Evolutionary conservation across 345 rosid species (phyloP).

Genomic region (Eucalyptus camaldulensis): DNA sequence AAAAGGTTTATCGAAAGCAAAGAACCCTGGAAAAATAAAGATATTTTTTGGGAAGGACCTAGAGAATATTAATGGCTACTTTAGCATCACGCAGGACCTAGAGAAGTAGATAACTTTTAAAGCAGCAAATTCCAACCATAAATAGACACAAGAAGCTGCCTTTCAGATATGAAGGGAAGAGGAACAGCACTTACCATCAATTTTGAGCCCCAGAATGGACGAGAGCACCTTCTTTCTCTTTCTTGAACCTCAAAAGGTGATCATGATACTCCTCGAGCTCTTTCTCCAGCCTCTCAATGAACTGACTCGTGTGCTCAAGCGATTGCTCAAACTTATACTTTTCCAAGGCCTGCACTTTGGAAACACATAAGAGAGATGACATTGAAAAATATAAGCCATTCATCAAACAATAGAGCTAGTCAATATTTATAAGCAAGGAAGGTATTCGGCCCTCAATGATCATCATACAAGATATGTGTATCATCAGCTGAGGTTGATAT

Average conservation of each 20-base stretch:
- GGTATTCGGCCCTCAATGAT: neutral
- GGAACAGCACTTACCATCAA: neutral
- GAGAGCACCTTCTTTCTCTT: constrained; percentile 10
- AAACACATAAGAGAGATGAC: neutral
- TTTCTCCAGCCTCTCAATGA: constrained; percentile 82
- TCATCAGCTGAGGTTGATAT: neutral
- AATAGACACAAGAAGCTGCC: neutral
- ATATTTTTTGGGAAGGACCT: no score
- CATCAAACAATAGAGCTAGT: neutral
- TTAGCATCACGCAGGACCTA: neutral
- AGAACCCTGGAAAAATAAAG: neutral
- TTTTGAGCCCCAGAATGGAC: neutral
- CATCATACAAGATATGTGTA: neutral
- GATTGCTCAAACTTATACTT: constrained; percentile 74
- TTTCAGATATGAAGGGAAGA: neutral
- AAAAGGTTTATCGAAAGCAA: neutral
- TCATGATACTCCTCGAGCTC: constrained; percentile 69
- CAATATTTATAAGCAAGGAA: neutral
- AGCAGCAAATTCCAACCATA: neutral
- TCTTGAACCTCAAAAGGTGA: constrained; percentile 44
- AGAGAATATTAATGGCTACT: neutral
- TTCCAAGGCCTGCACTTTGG: constrained; percentile 58
- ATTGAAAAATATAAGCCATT: neutral
- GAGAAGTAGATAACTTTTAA: neutral
- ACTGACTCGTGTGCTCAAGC: constrained; percentile 87